Evolutionary conservation across 306 rosid genomes (phyloP).

Genomic region (Styphnolobium japonicum): DNA sequence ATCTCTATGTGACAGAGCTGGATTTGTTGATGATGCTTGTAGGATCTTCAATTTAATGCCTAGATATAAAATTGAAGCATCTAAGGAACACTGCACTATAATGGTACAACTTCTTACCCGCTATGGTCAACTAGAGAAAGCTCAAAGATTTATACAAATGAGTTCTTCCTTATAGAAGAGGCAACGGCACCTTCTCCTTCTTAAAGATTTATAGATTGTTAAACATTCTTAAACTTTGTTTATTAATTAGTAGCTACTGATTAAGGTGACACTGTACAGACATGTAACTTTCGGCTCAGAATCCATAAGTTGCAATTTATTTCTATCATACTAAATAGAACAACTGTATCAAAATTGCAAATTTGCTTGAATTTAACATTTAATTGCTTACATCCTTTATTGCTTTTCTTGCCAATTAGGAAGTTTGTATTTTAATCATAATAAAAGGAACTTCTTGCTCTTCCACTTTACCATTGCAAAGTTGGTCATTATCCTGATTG

Average conservation of each 20-base stretch:
- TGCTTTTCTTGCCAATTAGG: too few relatives aligned
- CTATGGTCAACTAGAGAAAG: slow-evolving; percentile 62
- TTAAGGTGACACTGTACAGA: slow-evolving; percentile 13
- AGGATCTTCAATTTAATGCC: slow-evolving; percentile 55
- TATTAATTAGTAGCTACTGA: background rate
- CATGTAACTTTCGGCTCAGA: background rate
- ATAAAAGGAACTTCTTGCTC: too few relatives aligned
- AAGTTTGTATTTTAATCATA: too few relatives aligned
- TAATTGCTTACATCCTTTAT: background rate
- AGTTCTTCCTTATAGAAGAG: slow-evolving; percentile 40
- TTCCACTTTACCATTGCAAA: too few relatives aligned
- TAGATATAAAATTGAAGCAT: slow-evolving; percentile 51
- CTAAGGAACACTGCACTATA: slow-evolving; percentile 53
- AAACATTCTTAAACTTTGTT: background rate
- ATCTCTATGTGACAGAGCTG: slow-evolving; percentile 60
- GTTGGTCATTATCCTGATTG: too few relatives aligned
- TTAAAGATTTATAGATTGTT: slow-evolving; percentile 4
- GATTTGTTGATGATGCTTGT: slow-evolving; percentile 61
- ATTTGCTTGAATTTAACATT: background rate
- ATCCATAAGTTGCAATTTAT: background rate
- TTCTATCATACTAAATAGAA: background rate
- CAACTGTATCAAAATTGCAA: background rate
- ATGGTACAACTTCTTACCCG: slow-evolving; percentile 68
- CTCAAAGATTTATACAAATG: slow-evolving; percentile 51
- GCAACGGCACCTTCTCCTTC: background rate